phyloP scores from a whole-genome alignment of 257 asterid species.

The Capsicum rhomboideum region DNA sequence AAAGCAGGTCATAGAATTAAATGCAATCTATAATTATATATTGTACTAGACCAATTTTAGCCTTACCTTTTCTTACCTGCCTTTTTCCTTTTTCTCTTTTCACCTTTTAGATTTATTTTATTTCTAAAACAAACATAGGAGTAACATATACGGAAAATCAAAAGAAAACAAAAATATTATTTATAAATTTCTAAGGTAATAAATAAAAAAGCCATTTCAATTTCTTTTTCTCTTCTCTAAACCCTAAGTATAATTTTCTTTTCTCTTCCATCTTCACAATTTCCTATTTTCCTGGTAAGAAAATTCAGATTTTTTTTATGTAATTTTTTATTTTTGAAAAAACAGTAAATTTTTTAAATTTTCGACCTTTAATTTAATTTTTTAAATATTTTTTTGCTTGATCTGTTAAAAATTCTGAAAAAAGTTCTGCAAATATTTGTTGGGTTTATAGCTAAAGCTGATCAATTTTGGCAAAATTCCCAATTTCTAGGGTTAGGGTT shows the following conservation, averaged over 20 bases:
- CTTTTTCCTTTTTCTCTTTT: background rate
- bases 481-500: constrained; percentile 1
- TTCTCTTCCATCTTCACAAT: background rate
- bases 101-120: background rate
- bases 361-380: background rate
- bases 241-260: background rate
- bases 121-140: background rate
- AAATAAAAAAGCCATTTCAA: background rate
- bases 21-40: background rate
- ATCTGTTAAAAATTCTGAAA: background rate
- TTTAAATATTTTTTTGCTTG: background rate
- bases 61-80: background rate
- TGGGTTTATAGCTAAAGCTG: background rate
- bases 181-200: background rate
- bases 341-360: background rate
- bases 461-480: background rate
- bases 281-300: background rate
- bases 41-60: background rate
- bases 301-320: background rate
- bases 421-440: background rate
- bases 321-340: background rate
- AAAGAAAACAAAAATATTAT: background rate
- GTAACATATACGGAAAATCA: background rate
- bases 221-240: background rate
- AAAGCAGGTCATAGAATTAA: background rate